Base-by-base conservation (phyloP, 495 filamentous ascomycete species). In the Penicillium alfredii region DNA sequence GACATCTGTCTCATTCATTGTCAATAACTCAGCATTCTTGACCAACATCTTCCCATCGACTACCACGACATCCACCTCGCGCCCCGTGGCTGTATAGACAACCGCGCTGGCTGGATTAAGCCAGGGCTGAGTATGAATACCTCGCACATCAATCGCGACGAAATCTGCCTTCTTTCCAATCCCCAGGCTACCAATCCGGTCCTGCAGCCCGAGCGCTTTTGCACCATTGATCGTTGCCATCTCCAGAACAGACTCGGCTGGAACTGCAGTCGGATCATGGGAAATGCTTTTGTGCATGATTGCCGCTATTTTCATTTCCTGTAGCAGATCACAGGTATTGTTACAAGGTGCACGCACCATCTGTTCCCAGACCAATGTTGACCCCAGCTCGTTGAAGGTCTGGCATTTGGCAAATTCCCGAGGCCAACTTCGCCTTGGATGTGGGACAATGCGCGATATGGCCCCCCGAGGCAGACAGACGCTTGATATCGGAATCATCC, bases 81-180 rank as follows among this genome's bases (percentile, higher is more conserved):
- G 46, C 6, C 68, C 70, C 2, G 69, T 71, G 5, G 58, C 65
- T 14, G 60, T 60, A 50, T 74, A 70, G 0, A 74, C 69, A 4
- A 74, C 57, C 0, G 63, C 66, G 30, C 63, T 71, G 8, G 66
- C 65, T 0, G 69, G 53, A 29, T 61, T 66, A 24, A 59, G 53
- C 53, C 58, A 63, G 6, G 60, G 61, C 47, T 60, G 56, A 31
- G 34, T 42, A 16, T 55, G 47, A 3, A 63, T 55, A 0, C 59
- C 53, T 1, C 60, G 60, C 6, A 62, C 52, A 47, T 72, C 64
- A 33, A 72, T 48, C 9, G 63, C 62, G 13, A 74, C 70, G 37
- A 77, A 71, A 43, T 75, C 71, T 3, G 73, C 73, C 43, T 73
- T 73, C 57, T 77, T 77, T 4, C 71, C 71, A 0, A 68, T 52